Evolutionary conservation across 2,329 filamentous ascomycete species (phyloP).

Genomic region (Sphaerulina populicola): DNA sequence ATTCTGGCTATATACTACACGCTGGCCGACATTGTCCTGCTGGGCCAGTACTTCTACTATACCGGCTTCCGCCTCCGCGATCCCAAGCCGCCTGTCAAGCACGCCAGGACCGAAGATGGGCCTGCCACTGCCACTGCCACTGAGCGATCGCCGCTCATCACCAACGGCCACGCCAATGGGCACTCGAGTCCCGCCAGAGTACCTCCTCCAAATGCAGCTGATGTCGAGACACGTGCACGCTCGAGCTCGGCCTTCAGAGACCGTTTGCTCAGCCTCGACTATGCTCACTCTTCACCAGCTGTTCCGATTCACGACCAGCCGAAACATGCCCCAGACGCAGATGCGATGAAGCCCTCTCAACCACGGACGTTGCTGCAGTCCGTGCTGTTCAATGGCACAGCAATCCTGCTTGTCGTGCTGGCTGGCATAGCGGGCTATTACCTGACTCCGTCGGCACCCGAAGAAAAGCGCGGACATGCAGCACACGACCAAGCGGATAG

Average conservation of each 20-base stretch:
- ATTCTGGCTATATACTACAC: slow-evolving; percentile 49
- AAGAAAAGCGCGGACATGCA: slow-evolving; percentile 20
- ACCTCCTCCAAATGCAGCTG: slow-evolving; percentile 18
- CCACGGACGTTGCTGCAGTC: slow-evolving; percentile 40
- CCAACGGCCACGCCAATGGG: slow-evolving; percentile 26
- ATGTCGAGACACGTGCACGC: slow-evolving; percentile 25
- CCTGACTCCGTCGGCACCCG: slow-evolving; percentile 48
- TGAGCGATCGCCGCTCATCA: slow-evolving; percentile 33
- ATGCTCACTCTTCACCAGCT: slow-evolving; percentile 66
- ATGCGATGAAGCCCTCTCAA: slow-evolving; percentile 34
- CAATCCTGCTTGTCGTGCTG: slow-evolving; percentile 70
- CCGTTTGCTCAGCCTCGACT: slow-evolving; percentile 52
- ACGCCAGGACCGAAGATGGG: slow-evolving; percentile 18
- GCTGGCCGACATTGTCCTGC: slow-evolving; percentile 77
- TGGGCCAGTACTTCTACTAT: slow-evolving; percentile 92
- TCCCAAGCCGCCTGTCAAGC: slow-evolving; percentile 42
- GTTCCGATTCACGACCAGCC: slow-evolving; percentile 63
- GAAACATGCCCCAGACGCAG: slow-evolving; percentile 28
- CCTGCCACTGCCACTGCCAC: slow-evolving; percentile 29
- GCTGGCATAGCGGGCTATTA: slow-evolving; percentile 84
- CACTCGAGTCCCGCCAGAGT: slow-evolving; percentile 15
- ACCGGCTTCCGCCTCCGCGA: slow-evolving; percentile 78
- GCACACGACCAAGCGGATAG: slow-evolving; percentile 39
- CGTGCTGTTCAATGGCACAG: slow-evolving; percentile 63
- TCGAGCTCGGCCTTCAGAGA: slow-evolving; percentile 39